Evolutionary conservation across 1,284 basidiomycete genomes (phyloP).

Genomic region (Exobasidium cylindrosporum): DNA sequence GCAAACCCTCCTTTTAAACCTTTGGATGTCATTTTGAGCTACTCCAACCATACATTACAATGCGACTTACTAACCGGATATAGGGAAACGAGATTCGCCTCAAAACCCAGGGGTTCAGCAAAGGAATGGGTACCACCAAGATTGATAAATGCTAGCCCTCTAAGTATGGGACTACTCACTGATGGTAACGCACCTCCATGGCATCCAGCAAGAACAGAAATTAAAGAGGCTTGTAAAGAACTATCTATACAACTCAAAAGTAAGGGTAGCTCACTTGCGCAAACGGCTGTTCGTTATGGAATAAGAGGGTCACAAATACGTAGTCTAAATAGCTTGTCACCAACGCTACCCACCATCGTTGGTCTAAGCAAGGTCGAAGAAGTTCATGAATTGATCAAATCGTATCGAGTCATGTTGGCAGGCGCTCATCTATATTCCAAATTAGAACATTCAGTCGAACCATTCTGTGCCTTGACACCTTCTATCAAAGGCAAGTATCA

Average conservation of each 20-base stretch:
- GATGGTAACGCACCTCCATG: conserved; percentile 66
- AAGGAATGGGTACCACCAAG: conserved; percentile 57
- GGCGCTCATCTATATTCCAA: conserved; percentile 7
- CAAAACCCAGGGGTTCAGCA: not conserved
- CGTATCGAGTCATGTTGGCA: conserved; percentile 37
- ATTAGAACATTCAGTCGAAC: not conserved
- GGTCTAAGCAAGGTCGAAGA: conserved; percentile 50
- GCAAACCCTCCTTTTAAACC: conserved; percentile 31
- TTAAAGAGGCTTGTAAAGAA: conserved; percentile 58
- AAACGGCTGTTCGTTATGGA: conserved; percentile 46
- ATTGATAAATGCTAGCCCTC: conserved; percentile 79
- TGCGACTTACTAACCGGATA: conserved; percentile 42
- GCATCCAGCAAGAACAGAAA: conserved; percentile 73
- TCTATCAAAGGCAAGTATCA: not conserved
- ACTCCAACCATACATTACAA: conserved; percentile 50
- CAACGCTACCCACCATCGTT: conserved; percentile 40
- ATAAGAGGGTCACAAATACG: conserved; percentile 14
- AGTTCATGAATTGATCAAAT: conserved; percentile 44
- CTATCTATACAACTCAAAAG: conserved; percentile 21
- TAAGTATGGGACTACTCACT: conserved; percentile 86
- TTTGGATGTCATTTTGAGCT: conserved; percentile 54
- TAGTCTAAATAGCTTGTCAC: not conserved
- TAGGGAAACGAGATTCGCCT: not conserved
- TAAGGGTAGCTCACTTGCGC: conserved; percentile 27
- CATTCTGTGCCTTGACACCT: not conserved